Conservation (phyloP, 2,329 filamentous ascomycete species). For the Fusarium pseudograminearum region DNA sequence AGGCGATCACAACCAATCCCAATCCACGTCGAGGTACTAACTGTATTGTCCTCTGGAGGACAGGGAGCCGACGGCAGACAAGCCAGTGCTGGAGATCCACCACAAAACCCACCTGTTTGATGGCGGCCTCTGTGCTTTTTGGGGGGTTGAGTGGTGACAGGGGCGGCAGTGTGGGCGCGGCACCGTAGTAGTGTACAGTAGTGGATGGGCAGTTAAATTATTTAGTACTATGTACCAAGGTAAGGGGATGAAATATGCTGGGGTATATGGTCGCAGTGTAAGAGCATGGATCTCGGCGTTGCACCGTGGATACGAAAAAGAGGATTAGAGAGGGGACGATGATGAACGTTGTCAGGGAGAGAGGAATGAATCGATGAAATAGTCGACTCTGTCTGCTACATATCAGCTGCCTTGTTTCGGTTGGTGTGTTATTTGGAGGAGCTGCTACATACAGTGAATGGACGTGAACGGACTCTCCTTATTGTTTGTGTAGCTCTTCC, state of each 20-base stretch:
- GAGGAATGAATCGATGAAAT: constrained; percentile 2
- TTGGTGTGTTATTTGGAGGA: not conserved
- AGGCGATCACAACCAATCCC: constrained; percentile 26
- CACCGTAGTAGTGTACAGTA: constrained; percentile 28
- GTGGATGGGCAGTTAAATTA: constrained; percentile 43
- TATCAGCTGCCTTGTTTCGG: constrained; percentile 11
- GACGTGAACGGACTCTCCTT: constrained; percentile 21
- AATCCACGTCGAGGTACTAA: constrained; percentile 31
- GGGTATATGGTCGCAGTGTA: constrained; percentile 37
- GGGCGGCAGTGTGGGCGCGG: constrained; percentile 33
- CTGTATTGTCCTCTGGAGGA: constrained; percentile 10
- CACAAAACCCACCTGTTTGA: constrained; percentile 43
- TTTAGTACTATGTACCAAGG: constrained; percentile 37
- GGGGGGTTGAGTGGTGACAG: constrained; percentile 31
- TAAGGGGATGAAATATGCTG: constrained; percentile 43
- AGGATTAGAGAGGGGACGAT: constrained; percentile 8
- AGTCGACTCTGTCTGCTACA: not conserved
- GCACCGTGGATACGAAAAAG: constrained; percentile 35
- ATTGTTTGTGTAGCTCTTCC: constrained; percentile 15
- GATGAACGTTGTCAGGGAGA: constrained; percentile 17
- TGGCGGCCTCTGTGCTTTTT: constrained; percentile 43
- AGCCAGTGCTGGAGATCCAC: constrained; percentile 43
- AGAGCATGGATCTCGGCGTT: constrained; percentile 39
- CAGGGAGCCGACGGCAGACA: constrained; percentile 39
- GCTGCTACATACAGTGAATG: constrained; percentile 11